phyloP scores from a whole-genome alignment of 441 rosid species.

The Erodium moschatum region DNA sequence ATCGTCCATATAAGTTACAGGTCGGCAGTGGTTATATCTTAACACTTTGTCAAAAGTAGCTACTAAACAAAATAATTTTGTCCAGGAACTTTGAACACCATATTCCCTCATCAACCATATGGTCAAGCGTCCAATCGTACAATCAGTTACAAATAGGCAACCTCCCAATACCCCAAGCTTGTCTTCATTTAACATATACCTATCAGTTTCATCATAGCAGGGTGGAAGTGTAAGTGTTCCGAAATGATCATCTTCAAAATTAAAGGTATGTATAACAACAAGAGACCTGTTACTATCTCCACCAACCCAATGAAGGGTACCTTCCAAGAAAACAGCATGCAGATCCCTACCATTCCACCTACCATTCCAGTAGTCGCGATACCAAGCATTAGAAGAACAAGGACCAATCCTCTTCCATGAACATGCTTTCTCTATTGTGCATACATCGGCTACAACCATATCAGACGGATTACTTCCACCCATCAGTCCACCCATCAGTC shows the following conservation, averaged over 20 bases:
- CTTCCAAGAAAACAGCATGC: background rate
- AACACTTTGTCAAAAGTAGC: background rate
- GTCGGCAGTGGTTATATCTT: no score
- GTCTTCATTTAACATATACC: no score
- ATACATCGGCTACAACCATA: background rate
- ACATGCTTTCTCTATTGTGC: background rate
- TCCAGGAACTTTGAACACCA: background rate
- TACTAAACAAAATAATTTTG: background rate
- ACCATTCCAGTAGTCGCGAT: no score
- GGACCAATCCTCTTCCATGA: background rate
- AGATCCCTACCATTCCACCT: no score
- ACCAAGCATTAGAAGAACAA: background rate
- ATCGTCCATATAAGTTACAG: background rate
- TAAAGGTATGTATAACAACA: no score
- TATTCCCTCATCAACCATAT: background rate
- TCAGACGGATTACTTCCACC: no score
- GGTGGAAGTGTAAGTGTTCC: no score
- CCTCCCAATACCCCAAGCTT: background rate
- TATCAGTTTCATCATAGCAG: no score
- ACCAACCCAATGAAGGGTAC: background rate
- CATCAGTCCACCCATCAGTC: no score
- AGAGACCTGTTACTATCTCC: no score
- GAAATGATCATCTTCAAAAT: no score
- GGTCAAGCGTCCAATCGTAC: background rate
- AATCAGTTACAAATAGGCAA: no score